Conservation (phyloP, 1,139 yeast genomes). For the Wickerhamomyces sp. region DNA sequence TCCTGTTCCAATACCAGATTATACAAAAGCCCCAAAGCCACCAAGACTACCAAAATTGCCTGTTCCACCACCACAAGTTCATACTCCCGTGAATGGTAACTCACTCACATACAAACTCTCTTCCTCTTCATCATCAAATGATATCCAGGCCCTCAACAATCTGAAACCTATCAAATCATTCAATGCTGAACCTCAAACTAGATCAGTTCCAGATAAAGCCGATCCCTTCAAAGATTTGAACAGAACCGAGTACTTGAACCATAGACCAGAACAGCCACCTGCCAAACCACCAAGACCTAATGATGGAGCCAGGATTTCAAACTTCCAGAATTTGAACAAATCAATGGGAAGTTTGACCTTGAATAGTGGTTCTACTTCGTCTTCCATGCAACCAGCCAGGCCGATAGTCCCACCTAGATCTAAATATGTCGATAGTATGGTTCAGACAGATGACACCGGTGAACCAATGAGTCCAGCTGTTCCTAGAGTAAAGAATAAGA, state of each 20-base stretch:
- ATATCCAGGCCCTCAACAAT: conserved; percentile 9
- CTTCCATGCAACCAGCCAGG: conserved; percentile 1
- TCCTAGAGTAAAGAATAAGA: background rate
- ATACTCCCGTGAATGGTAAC: background rate
- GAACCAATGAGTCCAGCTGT: background rate
- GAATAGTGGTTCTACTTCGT: background rate
- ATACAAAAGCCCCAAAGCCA: conserved; percentile 12
- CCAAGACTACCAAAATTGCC: conserved; percentile 2
- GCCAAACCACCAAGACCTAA: conserved; percentile 18
- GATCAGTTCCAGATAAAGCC: background rate
- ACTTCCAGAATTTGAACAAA: conserved; percentile 13
- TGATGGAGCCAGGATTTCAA: conserved; percentile 1
- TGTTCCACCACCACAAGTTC: background rate
- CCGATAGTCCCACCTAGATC: conserved; percentile 14
- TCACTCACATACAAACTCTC: background rate
- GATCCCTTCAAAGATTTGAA: conserved; percentile 15
- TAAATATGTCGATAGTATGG: conserved; percentile 22
- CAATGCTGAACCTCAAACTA: background rate
- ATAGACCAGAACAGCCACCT: conserved; percentile 10
- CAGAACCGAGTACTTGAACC: background rate
- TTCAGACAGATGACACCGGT: conserved; percentile 17
- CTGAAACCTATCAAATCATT: conserved; percentile 2
- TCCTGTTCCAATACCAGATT: conserved; percentile 42
- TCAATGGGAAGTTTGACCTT: conserved; percentile 17
- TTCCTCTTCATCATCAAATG: conserved; percentile 3